Percentiles rank a stretch among this genome's conserved stretches.
These are phyloP conservation scores for Cryptococcus deneoformans DNA, from an alignment of 1,284 basidiomycete genomes.

Conservation along the genomic window DNA sequence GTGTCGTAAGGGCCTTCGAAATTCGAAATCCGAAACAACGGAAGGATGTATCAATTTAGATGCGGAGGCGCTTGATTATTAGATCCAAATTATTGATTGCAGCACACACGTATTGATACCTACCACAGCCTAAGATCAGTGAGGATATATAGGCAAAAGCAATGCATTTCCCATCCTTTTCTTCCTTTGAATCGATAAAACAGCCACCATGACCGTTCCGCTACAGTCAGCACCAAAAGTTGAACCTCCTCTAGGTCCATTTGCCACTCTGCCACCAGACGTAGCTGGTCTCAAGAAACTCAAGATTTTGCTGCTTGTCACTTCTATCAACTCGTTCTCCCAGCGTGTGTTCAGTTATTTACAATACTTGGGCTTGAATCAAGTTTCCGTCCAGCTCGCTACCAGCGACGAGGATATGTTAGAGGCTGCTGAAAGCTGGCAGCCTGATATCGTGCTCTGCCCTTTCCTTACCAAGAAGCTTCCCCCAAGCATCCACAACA, in stretches of 20 bases:
- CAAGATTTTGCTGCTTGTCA: slow-evolving; percentile 50
- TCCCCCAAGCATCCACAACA: slow-evolving; percentile 48
- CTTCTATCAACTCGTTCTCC: slow-evolving; percentile 52
- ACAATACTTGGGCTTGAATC: slow-evolving; percentile 40
- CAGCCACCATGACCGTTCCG: neutral
- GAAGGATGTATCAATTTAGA: too few species aligned
- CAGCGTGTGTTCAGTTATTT: slow-evolving; percentile 48
- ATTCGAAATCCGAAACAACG: too few species aligned
- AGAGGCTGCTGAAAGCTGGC: slow-evolving; percentile 42
- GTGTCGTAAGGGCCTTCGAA: too few species aligned
- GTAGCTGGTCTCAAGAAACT: slow-evolving; percentile 17
- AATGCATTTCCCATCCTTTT: too few species aligned
- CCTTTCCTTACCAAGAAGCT: slow-evolving; percentile 53
- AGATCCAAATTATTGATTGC: too few species aligned
- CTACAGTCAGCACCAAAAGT: too few species aligned
- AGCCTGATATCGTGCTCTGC: slow-evolving; percentile 51
- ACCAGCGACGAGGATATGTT: slow-evolving; percentile 48
- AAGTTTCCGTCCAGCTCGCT: slow-evolving; percentile 50
- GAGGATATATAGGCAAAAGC: too few species aligned
- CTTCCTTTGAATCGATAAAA: too few species aligned
- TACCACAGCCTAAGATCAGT: too few species aligned
- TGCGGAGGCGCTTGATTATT: too few species aligned
- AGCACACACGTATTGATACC: too few species aligned
- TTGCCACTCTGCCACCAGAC: slow-evolving; percentile 18
- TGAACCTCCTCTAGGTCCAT: slow-evolving; percentile 19